A percentile compares a stretch with the other conserved stretches of the same genome.
These are phyloP conservation scores for Vaccinium corymbosum DNA, from an alignment of 148 eudicot genomes.

Conservation along the genomic window DNA sequence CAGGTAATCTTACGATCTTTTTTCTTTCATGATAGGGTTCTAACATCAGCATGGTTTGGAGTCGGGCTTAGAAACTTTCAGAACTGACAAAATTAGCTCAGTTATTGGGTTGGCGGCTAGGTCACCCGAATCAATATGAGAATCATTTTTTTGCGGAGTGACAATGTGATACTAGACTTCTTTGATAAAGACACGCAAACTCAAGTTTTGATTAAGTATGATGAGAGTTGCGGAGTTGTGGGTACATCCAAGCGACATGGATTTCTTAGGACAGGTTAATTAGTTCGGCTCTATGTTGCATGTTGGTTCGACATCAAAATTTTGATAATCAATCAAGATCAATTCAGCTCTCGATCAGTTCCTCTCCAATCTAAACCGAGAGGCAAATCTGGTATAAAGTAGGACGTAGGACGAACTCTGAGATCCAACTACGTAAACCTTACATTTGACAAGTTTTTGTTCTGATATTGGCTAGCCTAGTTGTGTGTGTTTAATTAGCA, in stretches of 20 bases:
- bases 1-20: slow-evolving; percentile 23
- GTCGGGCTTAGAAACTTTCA: not conserved
- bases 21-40: not conserved
- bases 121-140: not conserved
- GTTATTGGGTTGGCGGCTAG: not conserved
- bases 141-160: too few relatives aligned
- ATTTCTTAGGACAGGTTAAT: too few relatives aligned
- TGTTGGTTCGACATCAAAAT: too few relatives aligned
- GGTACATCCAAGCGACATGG: too few relatives aligned
- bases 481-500: not conserved
- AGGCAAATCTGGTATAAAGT: too few relatives aligned
- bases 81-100: not conserved
- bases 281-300: too few relatives aligned
- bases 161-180: too few relatives aligned
- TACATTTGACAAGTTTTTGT: not conserved
- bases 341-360: not conserved
- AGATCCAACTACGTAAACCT: not conserved
- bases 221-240: too few relatives aligned
- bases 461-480: not conserved
- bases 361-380: not conserved
- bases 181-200: too few relatives aligned
- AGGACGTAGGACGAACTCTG: too few relatives aligned
- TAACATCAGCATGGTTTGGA: not conserved
- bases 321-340: not conserved
- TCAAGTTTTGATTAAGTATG: too few relatives aligned